Conservation (phyloP, 371 early-diverging fungal genomes). For the Lichtheimia corymbifera region DNA sequence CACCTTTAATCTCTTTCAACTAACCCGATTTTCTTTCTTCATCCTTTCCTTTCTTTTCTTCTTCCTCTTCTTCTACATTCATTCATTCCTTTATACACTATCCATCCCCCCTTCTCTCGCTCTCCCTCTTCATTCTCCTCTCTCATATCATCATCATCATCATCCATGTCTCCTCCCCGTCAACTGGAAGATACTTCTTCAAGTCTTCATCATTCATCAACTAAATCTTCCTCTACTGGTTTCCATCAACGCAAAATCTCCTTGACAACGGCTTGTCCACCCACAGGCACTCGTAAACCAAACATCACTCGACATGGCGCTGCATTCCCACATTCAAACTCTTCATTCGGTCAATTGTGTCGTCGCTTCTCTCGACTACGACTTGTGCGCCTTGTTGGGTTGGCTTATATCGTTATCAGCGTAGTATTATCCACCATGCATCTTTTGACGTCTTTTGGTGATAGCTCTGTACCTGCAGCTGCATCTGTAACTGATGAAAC, state of each 20-base stretch:
- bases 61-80: not conserved
- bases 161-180: too few species aligned
- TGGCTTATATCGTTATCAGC: slow-evolving; percentile 27
- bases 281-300: slow-evolving; percentile 12
- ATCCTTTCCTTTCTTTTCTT: not conserved
- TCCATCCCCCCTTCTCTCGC: not conserved
- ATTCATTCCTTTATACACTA: not conserved
- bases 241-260: slow-evolving; percentile 40
- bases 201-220: too few species aligned
- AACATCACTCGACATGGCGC: slow-evolving; percentile 7
- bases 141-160: slow-evolving; percentile 6
- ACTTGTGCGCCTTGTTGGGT: slow-evolving; percentile 23
- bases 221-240: not conserved
- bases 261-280: slow-evolving; percentile 33
- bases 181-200: too few species aligned
- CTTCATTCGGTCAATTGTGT: slow-evolving; percentile 7
- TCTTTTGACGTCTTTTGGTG: slow-evolving; percentile 16
- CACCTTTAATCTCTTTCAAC: too few species aligned
- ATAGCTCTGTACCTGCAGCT: not conserved
- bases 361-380: slow-evolving; percentile 15
- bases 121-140: not conserved
- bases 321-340: slow-evolving; percentile 5
- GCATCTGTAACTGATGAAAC: not conserved
- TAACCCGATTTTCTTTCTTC: too few species aligned
- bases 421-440: slow-evolving; percentile 33